These are phyloP conservation scores for Zygoascus sp. DNA, from an alignment of 1,139 yeast genomes.

Conservation along the genomic window DNA sequence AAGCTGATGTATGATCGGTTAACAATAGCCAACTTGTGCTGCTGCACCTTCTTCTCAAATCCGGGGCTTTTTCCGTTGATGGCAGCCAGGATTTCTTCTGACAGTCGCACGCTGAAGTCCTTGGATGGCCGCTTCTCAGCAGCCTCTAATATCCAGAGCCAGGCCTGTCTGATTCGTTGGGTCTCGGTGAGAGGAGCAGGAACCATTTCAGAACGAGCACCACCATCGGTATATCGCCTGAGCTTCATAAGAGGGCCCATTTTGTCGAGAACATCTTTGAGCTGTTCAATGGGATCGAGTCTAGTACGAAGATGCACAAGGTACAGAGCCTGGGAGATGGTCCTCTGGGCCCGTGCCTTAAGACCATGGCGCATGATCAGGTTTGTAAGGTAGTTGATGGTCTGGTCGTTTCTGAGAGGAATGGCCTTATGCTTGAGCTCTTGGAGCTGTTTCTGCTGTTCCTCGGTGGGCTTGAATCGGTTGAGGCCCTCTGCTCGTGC, in stretches of 20 bases:
- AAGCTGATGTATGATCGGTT: conserved; percentile 37
- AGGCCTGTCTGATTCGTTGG: conserved; percentile 82
- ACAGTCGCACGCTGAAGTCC: conserved; percentile 81
- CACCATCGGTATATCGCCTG: conserved; percentile 75
- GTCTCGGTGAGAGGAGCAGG: conserved; percentile 81
- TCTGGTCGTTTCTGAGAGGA: conserved; percentile 64
- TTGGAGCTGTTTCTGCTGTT: conserved; percentile 55
- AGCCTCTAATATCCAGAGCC: conserved; percentile 85
- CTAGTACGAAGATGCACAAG: conserved; percentile 69
- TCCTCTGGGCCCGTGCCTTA: conserved; percentile 73
- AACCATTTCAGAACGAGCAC: conserved; percentile 72
- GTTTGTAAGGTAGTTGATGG: conserved; percentile 72
- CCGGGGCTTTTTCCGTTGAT: conserved; percentile 77
- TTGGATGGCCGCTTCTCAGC: conserved; percentile 72
- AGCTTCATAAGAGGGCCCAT: conserved; percentile 83
- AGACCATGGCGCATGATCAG: conserved; percentile 91
- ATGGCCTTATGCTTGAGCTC: conserved; percentile 49
- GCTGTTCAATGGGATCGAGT: conserved; percentile 68
- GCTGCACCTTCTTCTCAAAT: conserved; percentile 73
- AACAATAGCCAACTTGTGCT: conserved; percentile 76
- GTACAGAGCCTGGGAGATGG: conserved; percentile 73
- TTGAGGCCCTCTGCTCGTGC: conserved; percentile 7
- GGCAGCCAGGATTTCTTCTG: conserved; percentile 82
- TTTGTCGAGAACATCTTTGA: conserved; percentile 70
- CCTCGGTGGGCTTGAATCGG: conserved; percentile 45